A percentile compares a stretch with the other conserved stretches of the same genome.
Evolutionary conservation across 306 rosid species (phyloP).

Genomic region (Citrullus mucosospermus): DNA sequence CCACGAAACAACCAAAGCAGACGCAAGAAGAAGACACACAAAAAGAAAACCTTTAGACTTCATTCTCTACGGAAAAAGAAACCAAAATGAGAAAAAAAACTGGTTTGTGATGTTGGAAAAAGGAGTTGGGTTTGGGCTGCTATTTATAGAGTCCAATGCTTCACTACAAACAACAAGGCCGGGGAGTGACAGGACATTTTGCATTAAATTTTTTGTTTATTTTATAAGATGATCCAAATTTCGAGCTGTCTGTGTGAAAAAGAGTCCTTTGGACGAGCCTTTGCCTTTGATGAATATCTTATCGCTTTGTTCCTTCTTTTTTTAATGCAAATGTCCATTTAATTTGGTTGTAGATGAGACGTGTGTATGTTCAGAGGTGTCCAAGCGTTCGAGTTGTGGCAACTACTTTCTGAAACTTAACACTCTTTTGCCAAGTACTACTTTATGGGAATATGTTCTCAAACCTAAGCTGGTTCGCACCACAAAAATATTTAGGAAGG

Average conservation of each 20-base stretch:
- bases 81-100: not conserved
- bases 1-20: not conserved
- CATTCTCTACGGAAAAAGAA: not conserved
- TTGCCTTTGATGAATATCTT: not conserved
- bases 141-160: not conserved
- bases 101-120: not conserved
- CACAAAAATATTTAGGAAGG: no score
- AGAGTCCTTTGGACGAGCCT: not conserved
- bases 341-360: not conserved
- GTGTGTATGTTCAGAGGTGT: not conserved
- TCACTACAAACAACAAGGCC: not conserved
- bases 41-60: not conserved
- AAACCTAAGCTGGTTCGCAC: no score
- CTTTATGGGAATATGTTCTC: not conserved
- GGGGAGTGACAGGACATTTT: not conserved
- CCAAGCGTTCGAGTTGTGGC: not conserved
- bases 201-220: not conserved
- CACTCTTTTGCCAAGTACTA: not conserved
- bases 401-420: not conserved
- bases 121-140: not conserved
- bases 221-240: not conserved
- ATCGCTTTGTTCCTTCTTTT: not conserved
- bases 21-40: not conserved
- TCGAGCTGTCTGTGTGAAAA: not conserved
- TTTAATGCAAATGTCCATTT: not conserved